phyloP scores from a whole-genome alignment of 1,139 yeast species.

The Nadsonia commutata region DNA sequence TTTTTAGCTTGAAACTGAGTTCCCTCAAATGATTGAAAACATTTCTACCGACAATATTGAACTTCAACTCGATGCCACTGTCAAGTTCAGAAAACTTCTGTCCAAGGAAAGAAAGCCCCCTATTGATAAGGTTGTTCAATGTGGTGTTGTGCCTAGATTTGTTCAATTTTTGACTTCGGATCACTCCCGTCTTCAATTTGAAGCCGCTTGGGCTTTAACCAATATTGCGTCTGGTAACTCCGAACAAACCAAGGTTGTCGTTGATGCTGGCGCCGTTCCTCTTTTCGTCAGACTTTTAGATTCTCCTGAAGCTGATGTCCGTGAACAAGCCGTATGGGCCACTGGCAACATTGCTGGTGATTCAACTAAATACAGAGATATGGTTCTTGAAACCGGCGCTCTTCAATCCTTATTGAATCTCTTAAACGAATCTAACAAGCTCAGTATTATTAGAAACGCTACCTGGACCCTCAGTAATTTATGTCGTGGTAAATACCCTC shows the following conservation, averaged over 20 bases:
- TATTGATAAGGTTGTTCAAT: slow-evolving; percentile 78
- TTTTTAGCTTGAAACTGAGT: slow-evolving; percentile 39
- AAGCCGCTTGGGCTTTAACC: slow-evolving; percentile 98
- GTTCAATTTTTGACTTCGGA: slow-evolving; percentile 71
- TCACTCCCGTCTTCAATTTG: slow-evolving; percentile 81
- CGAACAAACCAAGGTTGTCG: slow-evolving; percentile 74
- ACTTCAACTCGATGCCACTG: slow-evolving; percentile 75
- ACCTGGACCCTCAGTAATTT: slow-evolving; percentile 95
- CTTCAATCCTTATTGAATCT: slow-evolving; percentile 75
- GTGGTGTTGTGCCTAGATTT: slow-evolving; percentile 85
- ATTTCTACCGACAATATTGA: slow-evolving; percentile 68
- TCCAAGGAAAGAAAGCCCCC: slow-evolving; percentile 98
- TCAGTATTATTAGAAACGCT: slow-evolving; percentile 79
- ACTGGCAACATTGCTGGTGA: slow-evolving; percentile 98
- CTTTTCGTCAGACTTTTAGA: slow-evolving; percentile 67
- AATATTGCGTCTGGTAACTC: slow-evolving; percentile 89
- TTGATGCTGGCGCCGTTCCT: slow-evolving; percentile 87
- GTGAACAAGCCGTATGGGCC: slow-evolving; percentile 99
- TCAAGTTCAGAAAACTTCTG: slow-evolving; percentile 81
- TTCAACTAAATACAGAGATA: slow-evolving; percentile 77
- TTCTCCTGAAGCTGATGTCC: slow-evolving; percentile 77
- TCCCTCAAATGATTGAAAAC: slow-evolving; percentile 77
- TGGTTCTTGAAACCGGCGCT: slow-evolving; percentile 71
- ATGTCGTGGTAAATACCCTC: slow-evolving; percentile 93
- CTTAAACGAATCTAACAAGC: slow-evolving; percentile 66